Conservation (phyloP, 805 yeast species). For the Saccharomycopsis sp. region DNA sequence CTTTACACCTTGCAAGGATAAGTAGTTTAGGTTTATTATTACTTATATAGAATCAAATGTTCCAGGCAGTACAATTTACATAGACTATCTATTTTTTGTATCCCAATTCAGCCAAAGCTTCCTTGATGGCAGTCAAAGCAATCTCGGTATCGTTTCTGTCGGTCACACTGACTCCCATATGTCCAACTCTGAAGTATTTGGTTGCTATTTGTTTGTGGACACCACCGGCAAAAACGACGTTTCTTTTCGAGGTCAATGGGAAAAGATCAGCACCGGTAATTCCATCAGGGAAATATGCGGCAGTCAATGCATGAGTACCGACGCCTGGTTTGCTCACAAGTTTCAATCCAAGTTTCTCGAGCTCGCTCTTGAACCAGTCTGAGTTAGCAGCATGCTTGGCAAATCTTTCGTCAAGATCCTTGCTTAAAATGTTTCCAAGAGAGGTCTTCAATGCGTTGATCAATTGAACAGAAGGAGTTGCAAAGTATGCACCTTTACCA, state of each 20-base stretch:
- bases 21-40: no score
- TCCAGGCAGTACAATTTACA: no score
- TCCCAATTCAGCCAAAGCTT: conserved; percentile 35
- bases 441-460: conserved; percentile 76
- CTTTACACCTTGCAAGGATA: no score
- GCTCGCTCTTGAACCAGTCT: conserved; percentile 51
- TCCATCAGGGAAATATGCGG: conserved; percentile 74
- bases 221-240: conserved; percentile 83
- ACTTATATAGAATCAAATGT: no score
- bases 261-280: conserved; percentile 64
- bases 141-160: conserved; percentile 52
- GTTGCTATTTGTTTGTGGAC: conserved; percentile 74
- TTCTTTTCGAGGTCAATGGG: conserved; percentile 48
- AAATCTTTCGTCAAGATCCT: conserved; percentile 52
- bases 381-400: conserved; percentile 58
- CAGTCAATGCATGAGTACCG: conserved; percentile 86
- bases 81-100: conserved; percentile 24
- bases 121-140: conserved; percentile 41
- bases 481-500: conserved; percentile 77
- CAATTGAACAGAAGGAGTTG: conserved; percentile 93
- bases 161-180: conserved; percentile 82
- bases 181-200: conserved; percentile 89
- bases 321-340: conserved; percentile 56
- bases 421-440: conserved; percentile 59
- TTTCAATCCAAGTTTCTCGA: conserved; percentile 54